A percentile compares a stretch with the other conserved stretches of the same genome.
These are phyloP conservation scores for Ganoderma meredithae DNA, from an alignment of 1,284 basidiomycete genomes.

Conservation along the genomic window DNA sequence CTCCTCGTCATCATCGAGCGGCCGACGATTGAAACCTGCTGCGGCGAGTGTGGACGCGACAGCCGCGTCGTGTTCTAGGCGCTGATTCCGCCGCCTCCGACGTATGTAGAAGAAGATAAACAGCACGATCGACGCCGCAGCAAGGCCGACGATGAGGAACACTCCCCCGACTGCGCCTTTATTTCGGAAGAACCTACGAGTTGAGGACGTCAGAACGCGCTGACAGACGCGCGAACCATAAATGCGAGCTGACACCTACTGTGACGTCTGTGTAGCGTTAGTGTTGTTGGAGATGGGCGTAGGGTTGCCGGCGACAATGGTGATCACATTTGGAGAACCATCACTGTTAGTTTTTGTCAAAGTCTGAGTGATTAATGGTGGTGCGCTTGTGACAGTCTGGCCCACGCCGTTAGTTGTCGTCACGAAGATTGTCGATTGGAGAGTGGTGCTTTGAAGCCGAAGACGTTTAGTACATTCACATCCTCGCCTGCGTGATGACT, in stretches of 20 bases:
- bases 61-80: constrained; percentile 70
- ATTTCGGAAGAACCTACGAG: constrained; percentile 71
- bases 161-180: constrained; percentile 81
- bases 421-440: constrained; percentile 58
- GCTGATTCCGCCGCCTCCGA: constrained; percentile 62
- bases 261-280: constrained; percentile 44
- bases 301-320: constrained; percentile 67
- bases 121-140: constrained; percentile 70
- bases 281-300: constrained; percentile 61
- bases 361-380: constrained; percentile 62
- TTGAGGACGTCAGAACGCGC: neutral
- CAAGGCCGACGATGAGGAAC: constrained; percentile 78
- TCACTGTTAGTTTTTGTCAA: constrained; percentile 60
- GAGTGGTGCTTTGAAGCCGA: constrained; percentile 55
- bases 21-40: constrained; percentile 67
- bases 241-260: constrained; percentile 49
- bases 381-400: constrained; percentile 55
- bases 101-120: constrained; percentile 76
- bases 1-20: constrained; percentile 63
- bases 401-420: constrained; percentile 67
- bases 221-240: neutral
- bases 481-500: neutral
- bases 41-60: constrained; percentile 75
- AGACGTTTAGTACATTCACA: neutral
- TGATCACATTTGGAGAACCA: constrained; percentile 62